Base-by-base conservation (phyloP, 345 rosid genomes). In the Carallia brachiata region DNA sequence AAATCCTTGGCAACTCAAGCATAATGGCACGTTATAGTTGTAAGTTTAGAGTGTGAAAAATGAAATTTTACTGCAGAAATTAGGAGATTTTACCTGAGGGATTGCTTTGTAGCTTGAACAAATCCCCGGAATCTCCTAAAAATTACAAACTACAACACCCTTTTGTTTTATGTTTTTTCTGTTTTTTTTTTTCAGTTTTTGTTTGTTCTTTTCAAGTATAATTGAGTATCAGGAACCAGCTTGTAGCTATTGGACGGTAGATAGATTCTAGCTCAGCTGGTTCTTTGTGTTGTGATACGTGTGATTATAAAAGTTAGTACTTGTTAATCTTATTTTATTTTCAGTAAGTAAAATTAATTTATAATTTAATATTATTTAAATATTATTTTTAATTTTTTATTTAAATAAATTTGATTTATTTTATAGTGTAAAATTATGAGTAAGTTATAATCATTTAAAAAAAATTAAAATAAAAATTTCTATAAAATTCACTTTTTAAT, bases 181-280 rank as follows among this genome's bases (percentile, higher is more conserved):
- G 23, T 23, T 77, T 28, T 36, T 17, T 28, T 16, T 37, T 61
- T 10, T 55, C 19, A 66, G 71, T 71, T 73, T 23, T 28, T 13
- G 39, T 65, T 73, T 31, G 12, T 23, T 62, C 69, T 73, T 80
- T 67, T 67, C 62, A 34, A 60, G 61, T 67, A 23, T 74, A 73
- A 62, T 73, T 79, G 66, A 70, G 75, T 77, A 71, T 83, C 78
- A 78, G 75, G 78, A 72, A 73, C 79, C 80, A 81, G 88, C 69
- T 86, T 70, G 96, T 78, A 90, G 91, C 90, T 90, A 76, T 78
- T 86, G 78, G 78, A 57, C 44, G 68, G 70, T 81, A 80, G 85
- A 57, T 68, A 73, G 79, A 68, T 70, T 39, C 74, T 74, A 87
- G 94, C 97, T 90, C 93, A 88, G 93, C 89, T 84, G 88, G 85